These are phyloP conservation scores for Trichosporon sp. DNA, from an alignment of 1,284 basidiomycete species.

Conservation along the genomic window DNA sequence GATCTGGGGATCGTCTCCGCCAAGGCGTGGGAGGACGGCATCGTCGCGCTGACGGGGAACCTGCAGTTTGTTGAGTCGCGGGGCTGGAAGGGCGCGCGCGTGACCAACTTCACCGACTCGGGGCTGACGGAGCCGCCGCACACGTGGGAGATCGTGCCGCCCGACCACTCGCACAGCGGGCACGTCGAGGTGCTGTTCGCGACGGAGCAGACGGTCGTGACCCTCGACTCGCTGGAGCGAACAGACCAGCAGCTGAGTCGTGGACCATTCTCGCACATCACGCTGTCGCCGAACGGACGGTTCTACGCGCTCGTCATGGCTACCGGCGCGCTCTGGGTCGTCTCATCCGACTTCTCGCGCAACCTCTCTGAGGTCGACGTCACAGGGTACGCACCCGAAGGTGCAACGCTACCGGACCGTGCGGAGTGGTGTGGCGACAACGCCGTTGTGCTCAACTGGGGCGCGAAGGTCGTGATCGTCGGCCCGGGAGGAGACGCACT, in stretches of 20 bases:
- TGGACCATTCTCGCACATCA: conserved; percentile 82
- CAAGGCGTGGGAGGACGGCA: conserved; percentile 73
- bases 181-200: conserved; percentile 82
- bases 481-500: conserved; percentile 88
- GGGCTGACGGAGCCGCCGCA: conserved; percentile 69
- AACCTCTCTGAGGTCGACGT: conserved; percentile 81
- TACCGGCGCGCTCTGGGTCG: conserved; percentile 75
- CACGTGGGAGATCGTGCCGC: conserved; percentile 79
- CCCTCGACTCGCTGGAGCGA: conserved; percentile 77
- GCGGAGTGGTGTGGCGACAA: conserved; percentile 97
- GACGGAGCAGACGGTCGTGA: conserved; percentile 66
- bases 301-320: conserved; percentile 79
- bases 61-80: conserved; percentile 76
- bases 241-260: conserved; percentile 78
- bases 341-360: conserved; percentile 85
- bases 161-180: conserved; percentile 75
- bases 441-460: conserved; percentile 81
- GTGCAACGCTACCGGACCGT: conserved; percentile 51
- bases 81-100: conserved; percentile 70
- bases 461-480: conserved; percentile 69
- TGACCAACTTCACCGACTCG: conserved; percentile 62
- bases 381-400: conserved; percentile 31
- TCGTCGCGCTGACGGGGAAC: conserved; percentile 78
- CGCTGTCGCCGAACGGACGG: conserved; percentile 88
- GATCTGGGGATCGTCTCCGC: conserved; percentile 84